Evolutionary conservation across 2,329 filamentous ascomycete genomes (phyloP).

Genomic region (Aspergillus transmontanensis): DNA sequence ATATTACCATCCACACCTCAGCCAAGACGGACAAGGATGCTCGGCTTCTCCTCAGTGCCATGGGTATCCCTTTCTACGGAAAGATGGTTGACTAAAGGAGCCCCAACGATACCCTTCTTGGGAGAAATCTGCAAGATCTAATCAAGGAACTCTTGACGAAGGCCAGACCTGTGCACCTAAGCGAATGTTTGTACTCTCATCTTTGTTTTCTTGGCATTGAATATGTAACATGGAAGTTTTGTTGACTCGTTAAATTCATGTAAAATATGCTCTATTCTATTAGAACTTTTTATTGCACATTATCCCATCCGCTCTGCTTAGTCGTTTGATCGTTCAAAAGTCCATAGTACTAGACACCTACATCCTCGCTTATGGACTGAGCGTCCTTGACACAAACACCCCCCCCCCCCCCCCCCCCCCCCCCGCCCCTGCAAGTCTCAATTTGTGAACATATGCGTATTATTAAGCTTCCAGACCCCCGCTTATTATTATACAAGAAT

Average conservation of each 20-base stretch:
- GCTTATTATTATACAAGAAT: background rate
- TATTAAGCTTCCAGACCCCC: background rate
- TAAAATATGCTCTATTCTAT: conserved; percentile 23
- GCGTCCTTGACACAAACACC: background rate
- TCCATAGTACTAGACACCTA: background rate
- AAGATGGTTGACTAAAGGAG: conserved; percentile 60
- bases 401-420: background rate
- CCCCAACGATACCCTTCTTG: background rate
- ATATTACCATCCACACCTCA: conserved; percentile 81
- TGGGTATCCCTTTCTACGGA: conserved; percentile 82
- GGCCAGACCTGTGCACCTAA: background rate
- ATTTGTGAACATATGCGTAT: background rate
- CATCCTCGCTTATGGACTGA: background rate
- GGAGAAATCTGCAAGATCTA: background rate
- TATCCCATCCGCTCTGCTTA: background rate
- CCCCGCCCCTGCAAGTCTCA: background rate
- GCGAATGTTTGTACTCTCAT: background rate
- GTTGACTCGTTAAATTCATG: conserved; percentile 16
- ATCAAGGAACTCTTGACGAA: background rate
- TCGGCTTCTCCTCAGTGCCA: conserved; percentile 69
- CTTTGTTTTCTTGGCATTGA: conserved; percentile 9
- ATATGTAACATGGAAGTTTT: conserved; percentile 18
- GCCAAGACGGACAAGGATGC: conserved; percentile 85
- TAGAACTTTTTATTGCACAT: conserved; percentile 14
- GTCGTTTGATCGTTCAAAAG: background rate